Evolutionary conservation across 371 early-diverging fungal genomes (phyloP).

Genomic region (Apophysomyces ossiformis): DNA sequence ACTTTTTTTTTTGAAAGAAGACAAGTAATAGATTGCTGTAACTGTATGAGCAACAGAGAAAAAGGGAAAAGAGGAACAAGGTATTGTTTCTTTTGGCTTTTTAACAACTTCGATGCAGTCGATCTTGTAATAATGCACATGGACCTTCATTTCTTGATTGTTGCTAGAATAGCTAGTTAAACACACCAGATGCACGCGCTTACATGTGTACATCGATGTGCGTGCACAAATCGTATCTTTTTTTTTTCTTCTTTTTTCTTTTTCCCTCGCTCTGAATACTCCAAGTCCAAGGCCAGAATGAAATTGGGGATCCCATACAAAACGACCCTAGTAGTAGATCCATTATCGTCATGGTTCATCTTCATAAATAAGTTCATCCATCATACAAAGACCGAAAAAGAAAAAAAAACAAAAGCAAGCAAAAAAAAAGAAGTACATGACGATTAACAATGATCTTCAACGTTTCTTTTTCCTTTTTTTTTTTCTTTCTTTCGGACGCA

Average conservation of each 20-base stretch:
- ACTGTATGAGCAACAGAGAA: too few species aligned
- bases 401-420: not conserved
- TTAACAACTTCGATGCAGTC: not conserved
- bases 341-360: too few species aligned
- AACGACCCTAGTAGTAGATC: too few species aligned
- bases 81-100: not conserved
- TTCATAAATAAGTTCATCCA: not conserved
- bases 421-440: not conserved
- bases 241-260: too few species aligned
- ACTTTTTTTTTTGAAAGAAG: too few species aligned
- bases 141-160: not conserved
- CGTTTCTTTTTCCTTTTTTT: not conserved
- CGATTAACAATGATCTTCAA: slow-evolving; percentile 2
- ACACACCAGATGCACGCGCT: too few species aligned
- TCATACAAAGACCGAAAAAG: not conserved
- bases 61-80: not conserved
- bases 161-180: too few species aligned
- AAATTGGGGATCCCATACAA: too few species aligned
- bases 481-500: not conserved
- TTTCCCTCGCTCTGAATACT: too few species aligned
- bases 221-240: too few species aligned
- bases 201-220: too few species aligned
- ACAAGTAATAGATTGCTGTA: not conserved
- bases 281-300: too few species aligned
- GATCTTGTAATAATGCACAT: slow-evolving; percentile 1